Conservation (phyloP, 1,139 yeast genomes). For the Scheffersomyces stambukii region DNA sequence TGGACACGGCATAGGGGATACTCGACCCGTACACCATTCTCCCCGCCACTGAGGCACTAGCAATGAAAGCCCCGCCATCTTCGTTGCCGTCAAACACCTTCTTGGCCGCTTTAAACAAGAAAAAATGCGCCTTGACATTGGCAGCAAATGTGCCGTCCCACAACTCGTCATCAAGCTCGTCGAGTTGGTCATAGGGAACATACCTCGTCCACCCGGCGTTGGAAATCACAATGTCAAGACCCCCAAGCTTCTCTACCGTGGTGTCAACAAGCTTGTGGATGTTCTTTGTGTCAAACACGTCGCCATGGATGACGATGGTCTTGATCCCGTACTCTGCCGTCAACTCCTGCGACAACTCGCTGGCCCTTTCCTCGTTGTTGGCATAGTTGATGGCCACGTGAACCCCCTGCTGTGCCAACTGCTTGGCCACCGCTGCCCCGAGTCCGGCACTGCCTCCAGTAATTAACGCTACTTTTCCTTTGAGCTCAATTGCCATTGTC, state of each 20-base stretch:
- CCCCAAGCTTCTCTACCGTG: conserved; percentile 34
- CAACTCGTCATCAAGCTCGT: conserved; percentile 23
- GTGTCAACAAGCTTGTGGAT: conserved; percentile 25
- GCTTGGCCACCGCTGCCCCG: conserved; percentile 14
- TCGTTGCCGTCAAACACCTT: conserved; percentile 21
- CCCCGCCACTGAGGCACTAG: conserved; percentile 36
- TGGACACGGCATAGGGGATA: conserved; percentile 34
- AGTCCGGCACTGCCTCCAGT: conserved; percentile 20
- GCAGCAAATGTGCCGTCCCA: conserved; percentile 27
- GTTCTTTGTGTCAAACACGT: conserved; percentile 36
- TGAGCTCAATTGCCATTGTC: conserved; percentile 11
- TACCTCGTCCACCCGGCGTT: conserved; percentile 36
- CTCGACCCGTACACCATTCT: conserved; percentile 29
- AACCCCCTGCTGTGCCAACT: conserved; percentile 17
- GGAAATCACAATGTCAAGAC: conserved; percentile 38
- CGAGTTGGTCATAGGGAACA: conserved; percentile 24
- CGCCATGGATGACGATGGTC: conserved; percentile 36
- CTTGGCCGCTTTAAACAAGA: conserved; percentile 28
- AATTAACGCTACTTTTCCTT: conserved; percentile 15
- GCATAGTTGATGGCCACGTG: conserved; percentile 20
- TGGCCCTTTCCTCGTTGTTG: conserved; percentile 17
- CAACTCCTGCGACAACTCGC: conserved; percentile 18
- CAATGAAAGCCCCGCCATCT: conserved; percentile 32
- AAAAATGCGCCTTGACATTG: conserved; percentile 28
- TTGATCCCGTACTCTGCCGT: conserved; percentile 12